These are phyloP conservation scores for Tricholoma terreum DNA, from an alignment of 768 basidiomycete genomes.

Conservation along the genomic window DNA sequence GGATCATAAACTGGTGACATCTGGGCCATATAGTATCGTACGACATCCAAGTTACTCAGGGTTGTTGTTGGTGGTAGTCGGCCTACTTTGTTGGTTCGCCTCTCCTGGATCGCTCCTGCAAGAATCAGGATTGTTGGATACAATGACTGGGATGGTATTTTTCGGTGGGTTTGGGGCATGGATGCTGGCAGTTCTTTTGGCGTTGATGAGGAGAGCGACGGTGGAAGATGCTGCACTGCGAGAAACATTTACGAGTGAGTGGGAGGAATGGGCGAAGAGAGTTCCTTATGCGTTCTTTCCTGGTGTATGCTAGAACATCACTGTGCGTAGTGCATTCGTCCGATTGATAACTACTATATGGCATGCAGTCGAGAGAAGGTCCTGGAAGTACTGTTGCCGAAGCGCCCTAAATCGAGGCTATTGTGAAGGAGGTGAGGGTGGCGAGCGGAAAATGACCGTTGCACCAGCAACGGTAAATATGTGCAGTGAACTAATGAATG, in stretches of 20 bases:
- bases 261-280: constrained; percentile 8
- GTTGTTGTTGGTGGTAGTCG: neutral
- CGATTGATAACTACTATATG: too few species aligned
- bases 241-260: neutral
- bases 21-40: constrained; percentile 39
- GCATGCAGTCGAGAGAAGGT: too few species aligned
- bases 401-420: too few species aligned
- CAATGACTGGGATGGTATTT: neutral
- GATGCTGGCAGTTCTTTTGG: neutral
- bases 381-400: too few species aligned
- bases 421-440: too few species aligned
- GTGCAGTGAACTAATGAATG: too few species aligned
- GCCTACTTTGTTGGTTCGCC: neutral
- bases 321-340: constrained; percentile 1
- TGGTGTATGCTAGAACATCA: constrained; percentile 4
- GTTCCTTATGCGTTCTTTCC: constrained; percentile 13
- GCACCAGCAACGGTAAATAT: too few species aligned
- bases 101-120: neutral
- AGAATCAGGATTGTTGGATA: neutral
- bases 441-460: too few species aligned
- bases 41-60: neutral
- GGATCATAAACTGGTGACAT: constrained; percentile 43
- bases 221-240: neutral
- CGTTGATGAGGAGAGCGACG: neutral
- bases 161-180: neutral